Percentiles rank a stretch among this genome's conserved stretches.
phyloP scores from a whole-genome alignment of 495 filamentous ascomycete genomes.

The Penicillium cataractarum region DNA sequence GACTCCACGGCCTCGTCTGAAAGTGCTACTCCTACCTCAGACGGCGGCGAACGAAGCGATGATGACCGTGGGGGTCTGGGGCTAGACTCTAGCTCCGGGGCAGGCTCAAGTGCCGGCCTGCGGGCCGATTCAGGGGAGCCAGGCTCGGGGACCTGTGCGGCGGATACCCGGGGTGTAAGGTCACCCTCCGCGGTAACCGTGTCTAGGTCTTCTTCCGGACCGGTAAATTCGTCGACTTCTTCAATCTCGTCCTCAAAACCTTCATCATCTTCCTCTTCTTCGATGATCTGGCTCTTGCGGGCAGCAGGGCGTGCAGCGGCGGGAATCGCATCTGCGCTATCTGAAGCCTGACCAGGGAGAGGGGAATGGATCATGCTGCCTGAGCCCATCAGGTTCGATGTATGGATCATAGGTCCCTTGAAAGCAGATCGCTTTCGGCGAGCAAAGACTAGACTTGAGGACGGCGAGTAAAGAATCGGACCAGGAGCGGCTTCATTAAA shows the following conservation, averaged over 20 bases:
- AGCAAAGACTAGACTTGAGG: conserved; percentile 78
- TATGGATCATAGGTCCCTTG: conserved; percentile 78
- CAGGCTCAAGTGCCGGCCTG: conserved; percentile 40
- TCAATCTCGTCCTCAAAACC: conserved; percentile 66
- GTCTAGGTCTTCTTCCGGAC: conserved; percentile 50
- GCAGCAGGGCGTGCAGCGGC: conserved; percentile 62
- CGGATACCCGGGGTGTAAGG: conserved; percentile 17
- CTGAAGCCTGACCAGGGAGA: conserved; percentile 38
- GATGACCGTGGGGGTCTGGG: conserved; percentile 45
- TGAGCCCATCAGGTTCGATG: conserved; percentile 49
- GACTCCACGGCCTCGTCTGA: conserved; percentile 16
- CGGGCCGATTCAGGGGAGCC: conserved; percentile 25
- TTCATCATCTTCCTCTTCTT: conserved; percentile 85
- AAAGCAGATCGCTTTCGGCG: conserved; percentile 88
- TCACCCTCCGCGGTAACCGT: conserved; percentile 23
- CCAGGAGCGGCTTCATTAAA: conserved; percentile 46
- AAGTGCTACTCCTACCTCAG: conserved; percentile 18
- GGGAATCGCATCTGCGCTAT: conserved; percentile 55
- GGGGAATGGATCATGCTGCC: conserved; percentile 42
- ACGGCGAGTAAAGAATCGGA: conserved; percentile 52
- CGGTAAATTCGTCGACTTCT: conserved; percentile 71
- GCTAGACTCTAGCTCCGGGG: conserved; percentile 39
- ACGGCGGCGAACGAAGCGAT: conserved; percentile 33
- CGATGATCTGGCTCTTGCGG: conserved; percentile 66
- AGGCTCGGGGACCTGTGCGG: conserved; percentile 9